Evolutionary conservation across 495 filamentous ascomycete species (phyloP).

Genomic region (Thozetella sp.): DNA sequence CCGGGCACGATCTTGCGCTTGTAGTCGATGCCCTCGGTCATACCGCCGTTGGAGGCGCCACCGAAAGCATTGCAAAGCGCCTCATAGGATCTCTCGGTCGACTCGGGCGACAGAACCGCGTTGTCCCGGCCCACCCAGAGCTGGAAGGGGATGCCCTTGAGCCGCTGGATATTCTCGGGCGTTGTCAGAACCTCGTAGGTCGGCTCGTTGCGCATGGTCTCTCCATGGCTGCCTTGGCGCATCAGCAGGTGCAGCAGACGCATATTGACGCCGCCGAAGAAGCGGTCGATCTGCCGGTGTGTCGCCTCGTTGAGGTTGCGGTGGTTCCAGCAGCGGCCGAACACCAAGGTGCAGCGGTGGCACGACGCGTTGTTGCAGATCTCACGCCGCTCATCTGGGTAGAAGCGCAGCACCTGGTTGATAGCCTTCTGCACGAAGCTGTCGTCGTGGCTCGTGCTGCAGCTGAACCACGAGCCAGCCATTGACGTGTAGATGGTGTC

Average conservation of each 20-base stretch:
- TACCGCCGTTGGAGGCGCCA: constrained; percentile 12
- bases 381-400: constrained; percentile 57
- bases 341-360: constrained; percentile 60
- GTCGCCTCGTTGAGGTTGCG: constrained; percentile 64
- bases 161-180: constrained; percentile 44
- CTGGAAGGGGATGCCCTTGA: constrained; percentile 58
- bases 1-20: constrained; percentile 55
- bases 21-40: constrained; percentile 39
- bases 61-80: constrained; percentile 57
- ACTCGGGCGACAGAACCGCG: constrained; percentile 58
- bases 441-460: constrained; percentile 46
- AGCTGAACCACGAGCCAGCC: constrained; percentile 57
- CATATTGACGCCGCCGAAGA: constrained; percentile 67
- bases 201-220: constrained; percentile 52
- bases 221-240: constrained; percentile 53
- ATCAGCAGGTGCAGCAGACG: constrained; percentile 57
- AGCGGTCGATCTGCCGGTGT: constrained; percentile 61
- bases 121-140: constrained; percentile 63
- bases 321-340: constrained; percentile 69
- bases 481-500: constrained; percentile 47
- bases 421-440: constrained; percentile 48
- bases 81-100: constrained; percentile 59
- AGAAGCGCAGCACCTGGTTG: constrained; percentile 61
- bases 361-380: constrained; percentile 65
- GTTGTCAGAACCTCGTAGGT: constrained; percentile 47